Percentiles rank a stretch among this genome's conserved stretches.
Evolutionary conservation across 352 stramenopile species (phyloP).

Genomic region (Aphanomyces euteiches): DNA sequence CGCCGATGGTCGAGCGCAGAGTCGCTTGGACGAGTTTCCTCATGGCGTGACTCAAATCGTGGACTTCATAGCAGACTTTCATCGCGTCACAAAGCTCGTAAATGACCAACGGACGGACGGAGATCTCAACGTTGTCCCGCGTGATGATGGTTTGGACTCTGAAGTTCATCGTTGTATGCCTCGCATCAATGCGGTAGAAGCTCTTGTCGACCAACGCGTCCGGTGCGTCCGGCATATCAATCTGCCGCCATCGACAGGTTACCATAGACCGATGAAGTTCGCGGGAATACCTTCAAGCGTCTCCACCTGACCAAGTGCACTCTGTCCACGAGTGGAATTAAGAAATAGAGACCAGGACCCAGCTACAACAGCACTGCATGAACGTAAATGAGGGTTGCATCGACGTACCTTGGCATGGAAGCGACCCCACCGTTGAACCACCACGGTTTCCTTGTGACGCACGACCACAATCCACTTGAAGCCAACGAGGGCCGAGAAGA

Average conservation of each 20-base stretch:
- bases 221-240: constrained; percentile 10
- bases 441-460: neutral
- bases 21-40: constrained; percentile 38
- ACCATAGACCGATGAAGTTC: neutral
- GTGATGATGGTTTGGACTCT: constrained; percentile 36
- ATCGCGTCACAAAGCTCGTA: constrained; percentile 35
- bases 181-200: constrained; percentile 26
- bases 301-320: constrained; percentile 15
- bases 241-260: neutral
- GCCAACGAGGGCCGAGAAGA: neutral
- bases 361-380: constrained; percentile 21
- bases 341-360: constrained; percentile 33
- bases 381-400: neutral
- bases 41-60: constrained; percentile 35
- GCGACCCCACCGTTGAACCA: neutral
- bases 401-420: constrained; percentile 7
- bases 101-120: constrained; percentile 37
- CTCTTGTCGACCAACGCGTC: constrained; percentile 7
- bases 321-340: constrained; percentile 38
- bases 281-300: constrained; percentile 28
- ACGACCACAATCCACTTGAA: neutral
- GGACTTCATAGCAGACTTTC: constrained; percentile 37
- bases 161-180: constrained; percentile 32
- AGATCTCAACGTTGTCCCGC: constrained; percentile 39
- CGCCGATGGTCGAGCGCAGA: constrained; percentile 36